These are phyloP conservation scores for Fraxinus angustifolia DNA, from an alignment of 305 asterid species.

Conservation along the genomic window DNA sequence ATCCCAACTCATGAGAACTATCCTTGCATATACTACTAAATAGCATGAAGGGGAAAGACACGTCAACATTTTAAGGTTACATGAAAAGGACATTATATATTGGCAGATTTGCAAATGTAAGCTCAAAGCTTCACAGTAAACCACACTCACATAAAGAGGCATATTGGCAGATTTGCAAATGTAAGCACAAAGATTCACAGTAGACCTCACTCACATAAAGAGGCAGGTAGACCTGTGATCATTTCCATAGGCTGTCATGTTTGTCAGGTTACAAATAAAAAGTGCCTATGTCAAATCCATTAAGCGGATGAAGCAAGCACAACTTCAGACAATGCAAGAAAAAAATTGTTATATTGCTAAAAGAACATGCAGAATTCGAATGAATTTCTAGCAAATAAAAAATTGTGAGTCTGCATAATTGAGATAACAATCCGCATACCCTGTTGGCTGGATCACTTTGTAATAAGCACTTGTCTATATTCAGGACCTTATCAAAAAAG, in stretches of 20 bases:
- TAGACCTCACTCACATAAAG: not conserved
- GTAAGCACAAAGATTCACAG: not conserved
- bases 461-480: slow-evolving; percentile 71
- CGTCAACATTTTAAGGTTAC: not conserved
- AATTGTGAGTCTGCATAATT: not conserved
- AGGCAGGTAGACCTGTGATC: not conserved
- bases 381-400: not conserved
- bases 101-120: not conserved
- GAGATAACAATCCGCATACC: slow-evolving; percentile 40
- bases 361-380: not conserved
- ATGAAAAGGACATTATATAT: not conserved
- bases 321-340: not conserved
- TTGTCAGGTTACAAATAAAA: not conserved
- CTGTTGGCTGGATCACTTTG: slow-evolving; percentile 80
- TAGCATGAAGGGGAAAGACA: not conserved
- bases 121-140: not conserved
- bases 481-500: slow-evolving; percentile 83
- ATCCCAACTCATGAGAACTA: not conserved
- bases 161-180: not conserved
- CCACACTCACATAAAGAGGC: not conserved
- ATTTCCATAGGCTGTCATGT: not conserved
- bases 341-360: not conserved
- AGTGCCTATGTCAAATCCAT: not conserved
- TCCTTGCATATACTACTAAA: not conserved
- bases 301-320: not conserved